Base-by-base conservation (phyloP, 139 green algal genomes). In the Diplosphaera chodatii region DNA sequence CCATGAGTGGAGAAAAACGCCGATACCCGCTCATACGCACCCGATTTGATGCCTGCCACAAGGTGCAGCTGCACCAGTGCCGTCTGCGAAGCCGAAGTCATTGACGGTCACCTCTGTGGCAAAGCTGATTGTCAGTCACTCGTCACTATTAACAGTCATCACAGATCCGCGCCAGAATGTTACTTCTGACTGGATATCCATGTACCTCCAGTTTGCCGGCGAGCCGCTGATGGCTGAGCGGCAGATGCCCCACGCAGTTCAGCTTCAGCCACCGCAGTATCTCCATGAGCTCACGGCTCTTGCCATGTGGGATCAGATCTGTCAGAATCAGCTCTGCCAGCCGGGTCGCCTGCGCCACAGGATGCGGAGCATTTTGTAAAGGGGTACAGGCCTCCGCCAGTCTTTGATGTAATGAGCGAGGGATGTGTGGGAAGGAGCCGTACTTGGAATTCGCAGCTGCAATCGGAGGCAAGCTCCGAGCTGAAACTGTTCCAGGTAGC, bases 1-100 rank as follows among this genome's bases (percentile, higher is more conserved):
- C 77, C 80, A 25, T 78, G 63, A 28, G 74, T 32, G 32, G 55
- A 48, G 63, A 88, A 85, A 74, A 87, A 87, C 21, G 66, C 64
- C 27, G 25, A 41, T 3, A 79, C 32, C 27, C 62, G 70, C 59
- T 81, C 68, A 0, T 27, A 32, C 8, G 74, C 48, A 15, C 70
- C 37, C 6, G 64, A 56, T 25, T 66, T 66, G 32, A 74, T 32
- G 8, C 78, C 82, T 22, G 72, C 75, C 1, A 87, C 76, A 18
- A 87, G 70, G 21, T 77, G 72, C 10, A 59, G 63, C 40, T 70
- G 63, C 41, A 85, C 55, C 30, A 87, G 30, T 28, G 80, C 77
- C 15, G 68, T 66, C 74, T 78, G 67, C n/a, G 3, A 18, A 32
- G n/a, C 15, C 29, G 37, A 48, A 48, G 37, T 48, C 10, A 48